Base-by-base conservation (phyloP, 768 basidiomycete genomes). In the Mycena belliarum region DNA sequence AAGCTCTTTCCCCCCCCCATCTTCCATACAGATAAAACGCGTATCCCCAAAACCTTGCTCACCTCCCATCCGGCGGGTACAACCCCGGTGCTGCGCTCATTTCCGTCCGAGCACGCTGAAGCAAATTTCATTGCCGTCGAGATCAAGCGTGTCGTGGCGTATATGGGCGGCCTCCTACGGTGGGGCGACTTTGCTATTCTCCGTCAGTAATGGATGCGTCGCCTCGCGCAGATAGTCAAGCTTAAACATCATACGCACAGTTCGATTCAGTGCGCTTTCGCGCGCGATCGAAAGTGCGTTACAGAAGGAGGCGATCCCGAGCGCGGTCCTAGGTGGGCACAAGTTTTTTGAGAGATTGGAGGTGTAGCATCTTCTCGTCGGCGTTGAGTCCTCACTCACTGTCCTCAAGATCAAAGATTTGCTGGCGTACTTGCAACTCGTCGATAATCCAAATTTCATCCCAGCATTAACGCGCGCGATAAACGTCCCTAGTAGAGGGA, bases 281-380 rank as follows among this genome's bases (percentile, higher is more conserved):
- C 81, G 92, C 29, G 75, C 77, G 0, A 80, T 95, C 32, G 94
- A 95, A 72, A 80, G 78, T 15, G 85, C 87, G 0, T 71, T 96
- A 23, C 91, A 92, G 66, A 86, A 82, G 60, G 83, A 87, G 60
- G 82, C 85, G n/a, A 89, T 96, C 37, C 92, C 92, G 1, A 84
- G 81, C 63, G 75, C 83, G 55, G 81, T 95, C 47, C 78, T 95
- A 2, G 87, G 84, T 21, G 92, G 92, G 0, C 88, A 89, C 66
- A 89, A 87, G 66, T 94, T 94, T 78, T 95, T 95, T 64, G 91
- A 94, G 61, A 84, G 92, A 18, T 68, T 84, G 65, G 93, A 94
- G 78, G 88, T 86, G 41, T 46, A n/a, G 75, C 62, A 35, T 21
- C 20, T 37, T 26, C 20, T 14, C 21, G n/a, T 33, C 45, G 28